Evolutionary conservation across 1,284 basidiomycete genomes (phyloP), one percentile per base, ranked within the genome.

Genomic region (Xerocomus amazonicus): DNA sequence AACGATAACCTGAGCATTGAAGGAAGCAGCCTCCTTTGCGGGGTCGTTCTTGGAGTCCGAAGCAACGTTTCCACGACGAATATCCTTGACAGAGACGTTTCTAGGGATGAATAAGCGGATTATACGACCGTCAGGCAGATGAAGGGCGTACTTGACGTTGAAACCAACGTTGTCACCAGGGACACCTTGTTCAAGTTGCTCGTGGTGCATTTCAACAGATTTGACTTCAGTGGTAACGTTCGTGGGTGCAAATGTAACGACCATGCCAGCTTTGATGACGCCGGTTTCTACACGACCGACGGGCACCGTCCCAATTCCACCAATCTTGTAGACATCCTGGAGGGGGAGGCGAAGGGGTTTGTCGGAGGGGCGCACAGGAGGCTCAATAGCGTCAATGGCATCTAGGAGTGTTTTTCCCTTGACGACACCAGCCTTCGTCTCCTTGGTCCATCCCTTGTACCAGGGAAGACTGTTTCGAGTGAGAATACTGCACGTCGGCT

Each of bases 271-370:
- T 85, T 98, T 98, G 87, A 99, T 98, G 76, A 94, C 72, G 88
- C 97, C 96, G 69, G 97, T 99, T 83, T 99, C 96, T 70, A 99
- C 96, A 92, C 97, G 96, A 75, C 96, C 96, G 78, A 99, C 96
- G 72, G 96, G 96, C 66, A 99, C 97, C 67, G 96, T 99, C 65
- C 96, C 96, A 69, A 99, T 99, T 95, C 96, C 96, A 79, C 96
- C 96, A 70, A 99, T 99, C 86, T 99, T 99, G 92, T 99, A 99
- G 68, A 99, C 96, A 84, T 99, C 96, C 85, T 99, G 96, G 76
- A 99, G 94, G 68, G 96, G 96, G 61, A 99, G 95, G 81, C 96
- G 95, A 79, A 99, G 96, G 66, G 96, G 95, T 84, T 97, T 97
- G 83, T 99, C 96, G 73, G 91, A 90, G 61, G 97, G 97, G 74